These are phyloP conservation scores for Morella rubra DNA, from an alignment of 306 rosid genomes.

Conservation along the genomic window DNA sequence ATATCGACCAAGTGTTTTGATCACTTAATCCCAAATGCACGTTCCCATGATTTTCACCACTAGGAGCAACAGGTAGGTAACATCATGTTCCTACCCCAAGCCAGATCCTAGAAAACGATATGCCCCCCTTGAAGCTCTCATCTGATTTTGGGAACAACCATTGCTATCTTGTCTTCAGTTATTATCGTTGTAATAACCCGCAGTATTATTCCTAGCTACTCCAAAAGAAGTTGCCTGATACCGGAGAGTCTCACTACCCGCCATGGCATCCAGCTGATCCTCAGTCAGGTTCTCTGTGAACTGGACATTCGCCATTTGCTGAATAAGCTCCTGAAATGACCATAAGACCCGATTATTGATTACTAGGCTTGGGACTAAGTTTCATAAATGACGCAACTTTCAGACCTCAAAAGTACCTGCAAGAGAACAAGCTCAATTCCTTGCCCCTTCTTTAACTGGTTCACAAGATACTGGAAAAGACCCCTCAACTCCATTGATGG, in stretches of 20 bases:
- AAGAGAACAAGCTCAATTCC: conserved; percentile 95
- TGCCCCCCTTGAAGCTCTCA: too few species aligned
- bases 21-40: not conserved
- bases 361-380: conserved; percentile 16
- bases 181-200: too few species aligned
- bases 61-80: too few species aligned
- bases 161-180: too few species aligned
- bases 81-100: too few species aligned
- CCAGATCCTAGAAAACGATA: too few species aligned
- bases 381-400: conserved; percentile 9
- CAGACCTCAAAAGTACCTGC: conserved; percentile 53
- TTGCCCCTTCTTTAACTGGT: conserved; percentile 88
- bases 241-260: conserved; percentile 96
- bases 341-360: not conserved
- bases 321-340: conserved; percentile 78
- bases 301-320: conserved; percentile 99
- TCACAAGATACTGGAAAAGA: conserved; percentile 97
- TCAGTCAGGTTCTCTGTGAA: conserved; percentile 94
- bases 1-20: not conserved
- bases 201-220: conserved; percentile 73
- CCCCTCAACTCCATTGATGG: conserved; percentile 99
- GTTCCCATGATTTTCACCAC: too few species aligned
- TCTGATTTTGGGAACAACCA: too few species aligned
- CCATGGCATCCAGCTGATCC: conserved; percentile 98
- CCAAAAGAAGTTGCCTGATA: conserved; percentile 96